Percentiles rank a stretch among this genome's conserved stretches.
phyloP scores from a whole-genome alignment of 768 basidiomycete genomes.

The Lactifluus volemus region DNA sequence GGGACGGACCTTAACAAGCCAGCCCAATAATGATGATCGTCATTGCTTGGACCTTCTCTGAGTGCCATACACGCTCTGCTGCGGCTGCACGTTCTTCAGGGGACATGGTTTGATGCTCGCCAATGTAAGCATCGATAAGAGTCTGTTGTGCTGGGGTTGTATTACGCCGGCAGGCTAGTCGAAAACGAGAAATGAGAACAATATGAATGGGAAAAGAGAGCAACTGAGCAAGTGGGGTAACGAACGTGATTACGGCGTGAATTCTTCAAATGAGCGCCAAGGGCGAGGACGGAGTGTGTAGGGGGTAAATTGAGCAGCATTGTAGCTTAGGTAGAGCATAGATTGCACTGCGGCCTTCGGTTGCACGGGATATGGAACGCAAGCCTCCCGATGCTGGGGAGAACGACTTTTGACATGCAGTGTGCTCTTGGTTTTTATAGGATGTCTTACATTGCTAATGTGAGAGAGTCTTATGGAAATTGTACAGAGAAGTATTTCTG shows the following conservation, averaged over 20 bases:
- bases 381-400: too few relatives aligned
- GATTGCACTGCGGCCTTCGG: too few relatives aligned
- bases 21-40: slow-evolving; percentile 72
- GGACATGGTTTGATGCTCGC: slow-evolving; percentile 41
- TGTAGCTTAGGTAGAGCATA: too few relatives aligned
- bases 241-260: slow-evolving; percentile 77
- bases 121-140: slow-evolving; percentile 51
- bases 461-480: too few relatives aligned
- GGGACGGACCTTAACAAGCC: slow-evolving; percentile 82
- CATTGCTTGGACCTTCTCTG: slow-evolving; percentile 78
- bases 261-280: slow-evolving; percentile 85
- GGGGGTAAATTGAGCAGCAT: slow-evolving; percentile 84
- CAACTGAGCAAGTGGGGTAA: slow-evolving; percentile 17
- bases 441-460: too few relatives aligned
- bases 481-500: too few relatives aligned
- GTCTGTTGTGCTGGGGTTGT: slow-evolving; percentile 80
- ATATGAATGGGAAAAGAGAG: slow-evolving; percentile 3
- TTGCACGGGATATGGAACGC: too few relatives aligned
- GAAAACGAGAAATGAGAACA: slow-evolving; percentile 23
- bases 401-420: too few relatives aligned
- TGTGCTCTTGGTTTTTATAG: too few relatives aligned
- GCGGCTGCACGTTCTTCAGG: slow-evolving; percentile 59
- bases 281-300: slow-evolving; percentile 79
- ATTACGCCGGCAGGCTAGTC: slow-evolving; percentile 79
- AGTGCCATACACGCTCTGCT: slow-evolving; percentile 80